Base-by-base conservation (phyloP, 345 rosid species). In the Salix viminalis region DNA sequence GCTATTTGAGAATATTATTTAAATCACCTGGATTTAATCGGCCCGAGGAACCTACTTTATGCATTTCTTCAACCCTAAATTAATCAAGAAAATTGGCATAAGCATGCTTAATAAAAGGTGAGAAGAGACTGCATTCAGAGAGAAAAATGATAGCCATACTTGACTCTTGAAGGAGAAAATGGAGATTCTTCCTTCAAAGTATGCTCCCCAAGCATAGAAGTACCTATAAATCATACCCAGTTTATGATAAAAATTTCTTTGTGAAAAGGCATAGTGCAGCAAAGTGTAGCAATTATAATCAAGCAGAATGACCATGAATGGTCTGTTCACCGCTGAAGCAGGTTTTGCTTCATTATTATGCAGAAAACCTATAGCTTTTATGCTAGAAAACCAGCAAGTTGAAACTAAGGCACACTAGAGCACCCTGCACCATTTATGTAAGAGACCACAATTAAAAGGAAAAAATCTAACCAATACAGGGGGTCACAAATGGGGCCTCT, bases 121-220 rank as follows among this genome's bases (percentile, higher is more conserved):
- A 36, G 67, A 37, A 42, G 75, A 70, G 23, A 58, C 72, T 37
- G 60, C 28, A 82, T 77, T 60, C 44, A 74, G 14, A 74, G 78
- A 77, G 79, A 67, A 77, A 66, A 76, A 67, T 8, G 24, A 62
- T 56, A 75, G 42, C 65, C 92, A 67, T 92, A 92, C 99, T 96
- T 96, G 86, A 89, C 92, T 87, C 94, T 90, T 62, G 98, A 86
- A 81, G 97, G 94, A 77, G 97, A 88, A 88, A 92, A 86, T 1
- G 79, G 88, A 70, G 92, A 89, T 75, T 93, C 98, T 84, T 92
- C 98, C 86, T 94, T 94, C 87, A 87, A 69, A 70, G 81, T 74
- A 76, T 73, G 90, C 74, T 91, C 97, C 79, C 90, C 96, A 62
- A 75, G 79, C 83, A 81, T 80, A 72, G 84, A 81, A 46, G 84